Percentiles rank a stretch among this genome's conserved stretches.
Evolutionary conservation across 1,284 basidiomycete genomes (phyloP).

Genomic region (Mycosarcoma maydis): DNA sequence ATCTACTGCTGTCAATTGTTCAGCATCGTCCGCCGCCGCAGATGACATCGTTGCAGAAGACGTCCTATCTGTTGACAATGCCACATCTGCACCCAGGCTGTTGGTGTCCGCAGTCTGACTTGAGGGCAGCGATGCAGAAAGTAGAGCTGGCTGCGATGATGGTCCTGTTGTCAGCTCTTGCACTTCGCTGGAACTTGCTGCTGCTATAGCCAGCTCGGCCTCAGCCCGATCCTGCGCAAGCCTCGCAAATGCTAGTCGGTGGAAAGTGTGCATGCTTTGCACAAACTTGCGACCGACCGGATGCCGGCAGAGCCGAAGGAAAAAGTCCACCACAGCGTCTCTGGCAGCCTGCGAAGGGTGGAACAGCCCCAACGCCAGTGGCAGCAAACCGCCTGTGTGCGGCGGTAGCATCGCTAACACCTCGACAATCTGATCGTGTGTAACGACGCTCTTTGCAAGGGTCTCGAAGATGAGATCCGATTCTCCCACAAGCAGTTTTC

Average conservation of each 20-base stretch:
- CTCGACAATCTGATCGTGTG: conserved; percentile 89
- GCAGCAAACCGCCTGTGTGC: conserved; percentile 82
- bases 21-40: background rate
- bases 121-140: conserved; percentile 3
- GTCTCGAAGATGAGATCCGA: conserved; percentile 79
- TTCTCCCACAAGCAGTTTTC: conserved; percentile 75
- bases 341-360: conserved; percentile 81
- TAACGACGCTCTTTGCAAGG: conserved; percentile 69
- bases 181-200: conserved; percentile 5
- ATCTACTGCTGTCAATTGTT: background rate
- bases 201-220: conserved; percentile 6
- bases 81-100: background rate
- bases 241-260: conserved; percentile 76
- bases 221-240: conserved; percentile 57
- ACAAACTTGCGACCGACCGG: conserved; percentile 81
- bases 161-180: conserved; percentile 13
- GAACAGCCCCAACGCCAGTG: conserved; percentile 87
- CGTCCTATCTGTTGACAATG: conserved; percentile 1
- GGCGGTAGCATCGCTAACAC: conserved; percentile 80
- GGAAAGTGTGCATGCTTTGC: conserved; percentile 86
- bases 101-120: background rate
- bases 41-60: background rate
- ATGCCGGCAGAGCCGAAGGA: conserved; percentile 21
- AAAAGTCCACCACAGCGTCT: conserved; percentile 77
- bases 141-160: conserved; percentile 1